These are phyloP conservation scores for Magnaporthales sp. DNA, from an alignment of 2,329 filamentous ascomycete species.

Conservation along the genomic window DNA sequence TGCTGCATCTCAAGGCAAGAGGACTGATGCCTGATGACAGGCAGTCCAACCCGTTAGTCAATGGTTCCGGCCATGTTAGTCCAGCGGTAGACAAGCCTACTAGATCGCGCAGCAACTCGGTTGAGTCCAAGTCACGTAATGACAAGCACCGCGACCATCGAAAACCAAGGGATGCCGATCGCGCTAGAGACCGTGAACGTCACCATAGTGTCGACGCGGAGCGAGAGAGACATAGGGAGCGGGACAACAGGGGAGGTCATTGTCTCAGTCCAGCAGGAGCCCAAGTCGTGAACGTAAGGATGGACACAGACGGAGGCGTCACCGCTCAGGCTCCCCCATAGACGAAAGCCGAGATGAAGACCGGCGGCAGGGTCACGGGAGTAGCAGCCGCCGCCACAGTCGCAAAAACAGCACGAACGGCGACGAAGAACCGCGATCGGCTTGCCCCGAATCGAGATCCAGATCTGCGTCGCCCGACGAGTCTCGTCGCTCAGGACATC, in stretches of 20 bases:
- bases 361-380: not conserved
- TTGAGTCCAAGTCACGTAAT: slow-evolving; percentile 15
- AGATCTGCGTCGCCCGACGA: slow-evolving; percentile 57
- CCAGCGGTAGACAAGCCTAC: slow-evolving; percentile 19
- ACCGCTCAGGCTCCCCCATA: slow-evolving; percentile 41
- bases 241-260: slow-evolving; percentile 21
- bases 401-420: slow-evolving; percentile 29
- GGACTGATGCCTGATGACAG: slow-evolving; percentile 17
- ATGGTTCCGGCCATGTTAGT: slow-evolving; percentile 8
- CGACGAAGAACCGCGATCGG: slow-evolving; percentile 36
- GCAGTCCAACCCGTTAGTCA: slow-evolving; percentile 13
- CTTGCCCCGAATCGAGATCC: slow-evolving; percentile 22
- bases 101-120: slow-evolving; percentile 40
- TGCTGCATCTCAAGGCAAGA: slow-evolving; percentile 52
- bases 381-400: slow-evolving; percentile 41
- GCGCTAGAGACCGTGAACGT: slow-evolving; percentile 25
- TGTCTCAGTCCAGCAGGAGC: slow-evolving; percentile 26
- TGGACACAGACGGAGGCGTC: slow-evolving; percentile 38
- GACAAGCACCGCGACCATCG: slow-evolving; percentile 5
- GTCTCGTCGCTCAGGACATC: slow-evolving; percentile 46
- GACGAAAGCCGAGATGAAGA: slow-evolving; percentile 39
- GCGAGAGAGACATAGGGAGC: slow-evolving; percentile 15
- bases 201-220: slow-evolving; percentile 13
- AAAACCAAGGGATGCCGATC: slow-evolving; percentile 7
- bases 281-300: slow-evolving; percentile 36